phyloP scores from a whole-genome alignment of 23 red algal species.

The Rhodosorus marinus region DNA sequence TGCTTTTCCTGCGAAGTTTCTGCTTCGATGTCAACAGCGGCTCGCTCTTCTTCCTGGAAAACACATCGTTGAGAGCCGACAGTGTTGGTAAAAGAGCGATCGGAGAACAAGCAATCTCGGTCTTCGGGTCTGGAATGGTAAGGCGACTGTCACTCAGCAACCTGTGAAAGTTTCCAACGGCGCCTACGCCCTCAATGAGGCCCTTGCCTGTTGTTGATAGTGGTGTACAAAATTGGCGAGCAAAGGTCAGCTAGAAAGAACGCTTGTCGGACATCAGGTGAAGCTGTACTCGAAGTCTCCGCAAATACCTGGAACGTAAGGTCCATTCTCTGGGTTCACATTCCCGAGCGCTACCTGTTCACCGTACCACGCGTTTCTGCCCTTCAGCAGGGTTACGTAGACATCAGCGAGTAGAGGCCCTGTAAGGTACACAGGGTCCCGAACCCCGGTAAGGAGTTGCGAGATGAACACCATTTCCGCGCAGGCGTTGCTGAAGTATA shows the following conservation, averaged over 20 bases:
- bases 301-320: no score
- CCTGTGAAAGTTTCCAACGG: not conserved
- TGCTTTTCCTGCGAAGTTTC: no score
- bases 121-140: not conserved
- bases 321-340: not conserved
- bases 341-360: not conserved
- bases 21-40: no score
- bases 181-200: not conserved
- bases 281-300: no score
- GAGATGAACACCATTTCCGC: not conserved
- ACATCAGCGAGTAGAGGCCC: not conserved
- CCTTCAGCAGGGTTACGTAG: not conserved
- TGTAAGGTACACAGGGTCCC: not conserved
- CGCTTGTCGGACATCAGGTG: no score
- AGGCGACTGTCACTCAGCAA: not conserved
- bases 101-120: not conserved
- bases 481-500: not conserved
- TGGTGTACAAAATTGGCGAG: no score
- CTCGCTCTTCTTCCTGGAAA: not conserved
- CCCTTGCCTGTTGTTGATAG: not conserved
- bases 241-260: no score
- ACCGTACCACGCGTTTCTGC: not conserved
- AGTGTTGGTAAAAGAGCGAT: not conserved
- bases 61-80: not conserved
- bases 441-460: not conserved